Evolutionary conservation across 108 stramenopile genomes (phyloP).

Genomic region (Seminavis robusta): DNA sequence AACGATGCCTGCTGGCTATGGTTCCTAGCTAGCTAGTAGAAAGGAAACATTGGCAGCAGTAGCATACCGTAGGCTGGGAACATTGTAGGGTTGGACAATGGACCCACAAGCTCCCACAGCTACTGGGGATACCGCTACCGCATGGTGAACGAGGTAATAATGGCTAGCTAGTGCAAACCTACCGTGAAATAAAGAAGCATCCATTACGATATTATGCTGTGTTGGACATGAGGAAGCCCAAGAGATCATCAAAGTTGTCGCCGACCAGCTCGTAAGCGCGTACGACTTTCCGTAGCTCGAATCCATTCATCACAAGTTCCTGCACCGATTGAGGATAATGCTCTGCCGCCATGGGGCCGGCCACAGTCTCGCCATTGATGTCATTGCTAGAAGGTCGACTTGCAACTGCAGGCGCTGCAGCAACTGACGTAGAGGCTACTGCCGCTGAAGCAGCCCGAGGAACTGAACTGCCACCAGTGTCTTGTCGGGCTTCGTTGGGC

Average conservation of each 20-base stretch:
- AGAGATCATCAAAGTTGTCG: slow-evolving; percentile 79
- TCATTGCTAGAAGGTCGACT: slow-evolving; percentile 3
- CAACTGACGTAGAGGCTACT: neutral
- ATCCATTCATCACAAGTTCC: slow-evolving; percentile 86
- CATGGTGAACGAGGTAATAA: neutral
- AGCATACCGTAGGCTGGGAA: neutral
- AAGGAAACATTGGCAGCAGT: neutral
- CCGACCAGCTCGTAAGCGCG: slow-evolving; percentile 79
- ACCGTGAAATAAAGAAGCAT: neutral
- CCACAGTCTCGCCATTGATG: neutral
- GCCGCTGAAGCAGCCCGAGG: neutral
- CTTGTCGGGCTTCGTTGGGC: no score
- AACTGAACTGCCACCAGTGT: no score
- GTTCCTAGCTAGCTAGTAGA: no score
- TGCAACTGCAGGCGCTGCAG: slow-evolving; percentile 5
- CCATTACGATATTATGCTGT: neutral
- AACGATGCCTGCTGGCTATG: no score
- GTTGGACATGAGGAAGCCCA: slow-evolving; percentile 54
- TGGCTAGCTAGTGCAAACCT: neutral
- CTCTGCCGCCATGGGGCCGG: slow-evolving; percentile 31
- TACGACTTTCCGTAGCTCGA: slow-evolving; percentile 60
- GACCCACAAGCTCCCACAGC: no score
- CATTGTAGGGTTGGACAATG: neutral
- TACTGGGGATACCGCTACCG: no score
- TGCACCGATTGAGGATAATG: slow-evolving; percentile 77